phyloP scores from a whole-genome alignment of 1,139 yeast genomes.

The Saccharomycopsis phalli region DNA sequence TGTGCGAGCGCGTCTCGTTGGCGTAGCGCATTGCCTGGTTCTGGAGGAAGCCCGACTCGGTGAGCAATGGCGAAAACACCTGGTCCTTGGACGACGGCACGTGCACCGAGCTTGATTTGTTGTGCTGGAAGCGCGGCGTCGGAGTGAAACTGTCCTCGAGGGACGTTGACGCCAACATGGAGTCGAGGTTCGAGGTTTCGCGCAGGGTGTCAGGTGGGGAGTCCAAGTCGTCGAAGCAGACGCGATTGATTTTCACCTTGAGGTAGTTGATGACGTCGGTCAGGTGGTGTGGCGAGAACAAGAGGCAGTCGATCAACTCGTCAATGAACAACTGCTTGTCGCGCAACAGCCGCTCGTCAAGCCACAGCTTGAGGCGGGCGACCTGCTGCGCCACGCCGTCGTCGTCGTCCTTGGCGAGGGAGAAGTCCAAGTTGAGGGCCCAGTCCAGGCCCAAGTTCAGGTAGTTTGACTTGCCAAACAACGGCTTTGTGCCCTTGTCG shows the following conservation, averaged over 20 bases:
- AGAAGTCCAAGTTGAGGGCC: constrained; percentile 17
- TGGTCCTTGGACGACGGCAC: constrained; percentile 4
- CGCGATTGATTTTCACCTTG: constrained; percentile 17
- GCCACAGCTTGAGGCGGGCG: constrained; percentile 11
- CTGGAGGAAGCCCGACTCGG: constrained; percentile 20
- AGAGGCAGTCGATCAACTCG: constrained; percentile 18
- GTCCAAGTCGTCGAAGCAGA: constrained; percentile 20
- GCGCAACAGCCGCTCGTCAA: constrained; percentile 9
- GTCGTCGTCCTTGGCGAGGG: neutral
- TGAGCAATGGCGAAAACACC: constrained; percentile 19
- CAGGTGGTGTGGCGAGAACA: constrained; percentile 16
- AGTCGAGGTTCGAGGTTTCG: constrained; percentile 6
- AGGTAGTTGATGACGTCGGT: constrained; percentile 18
- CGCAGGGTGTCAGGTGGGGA: no score
- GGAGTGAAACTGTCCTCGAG: neutral
- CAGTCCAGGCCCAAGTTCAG: constrained; percentile 18
- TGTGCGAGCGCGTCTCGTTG: constrained; percentile 8
- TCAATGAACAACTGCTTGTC: constrained; percentile 18
- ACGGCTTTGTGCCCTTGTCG: constrained; percentile 27
- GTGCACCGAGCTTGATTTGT: neutral
- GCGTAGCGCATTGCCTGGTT: constrained; percentile 19
- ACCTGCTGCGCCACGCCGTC: neutral
- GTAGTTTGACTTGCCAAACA: constrained; percentile 23
- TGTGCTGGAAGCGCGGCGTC: neutral
- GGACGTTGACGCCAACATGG: neutral